phyloP scores from a whole-genome alignment of 108 stramenopile species.

The Fragilariopsis cylindrus region DNA sequence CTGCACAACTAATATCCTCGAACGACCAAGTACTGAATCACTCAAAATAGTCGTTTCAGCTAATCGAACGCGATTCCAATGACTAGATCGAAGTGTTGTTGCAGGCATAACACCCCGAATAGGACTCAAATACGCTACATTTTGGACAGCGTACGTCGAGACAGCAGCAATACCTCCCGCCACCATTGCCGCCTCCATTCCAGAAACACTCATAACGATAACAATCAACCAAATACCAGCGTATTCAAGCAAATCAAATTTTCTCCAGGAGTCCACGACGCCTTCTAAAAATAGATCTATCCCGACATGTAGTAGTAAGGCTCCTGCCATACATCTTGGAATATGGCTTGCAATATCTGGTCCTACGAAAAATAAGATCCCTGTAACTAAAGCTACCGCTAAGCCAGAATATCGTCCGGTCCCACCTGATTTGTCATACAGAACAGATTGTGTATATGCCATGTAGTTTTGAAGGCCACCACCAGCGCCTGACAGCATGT shows the following conservation, averaged over 20 bases:
- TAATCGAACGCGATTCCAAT: conserved; percentile 44
- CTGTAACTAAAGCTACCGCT: conserved; percentile 36
- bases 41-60: conserved; percentile 50
- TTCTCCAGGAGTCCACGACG: conserved; percentile 61
- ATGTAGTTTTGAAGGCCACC: conserved; percentile 82
- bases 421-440: conserved; percentile 81
- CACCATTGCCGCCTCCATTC: conserved; percentile 71
- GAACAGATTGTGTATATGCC: conserved; percentile 64
- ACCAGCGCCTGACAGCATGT: conserved; percentile 56
- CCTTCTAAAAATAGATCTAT: conserved; percentile 84
- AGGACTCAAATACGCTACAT: conserved; percentile 53
- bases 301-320: conserved; percentile 80
- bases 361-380: conserved; percentile 67
- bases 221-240: conserved; percentile 61
- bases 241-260: conserved; percentile 62
- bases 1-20: conserved; percentile 58
- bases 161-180: conserved; percentile 64
- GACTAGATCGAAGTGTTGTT: conserved; percentile 54
- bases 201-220: conserved; percentile 65
- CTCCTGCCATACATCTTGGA: conserved; percentile 87
- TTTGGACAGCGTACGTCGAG: conserved; percentile 63
- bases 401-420: conserved; percentile 49
- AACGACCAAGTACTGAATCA: conserved; percentile 41
- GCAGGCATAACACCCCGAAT: conserved; percentile 72
- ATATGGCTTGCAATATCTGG: conserved; percentile 63